Evolutionary conservation across 2,329 filamentous ascomycete genomes (phyloP).

Genomic region (Pseudogymnoascus verrucosus): DNA sequence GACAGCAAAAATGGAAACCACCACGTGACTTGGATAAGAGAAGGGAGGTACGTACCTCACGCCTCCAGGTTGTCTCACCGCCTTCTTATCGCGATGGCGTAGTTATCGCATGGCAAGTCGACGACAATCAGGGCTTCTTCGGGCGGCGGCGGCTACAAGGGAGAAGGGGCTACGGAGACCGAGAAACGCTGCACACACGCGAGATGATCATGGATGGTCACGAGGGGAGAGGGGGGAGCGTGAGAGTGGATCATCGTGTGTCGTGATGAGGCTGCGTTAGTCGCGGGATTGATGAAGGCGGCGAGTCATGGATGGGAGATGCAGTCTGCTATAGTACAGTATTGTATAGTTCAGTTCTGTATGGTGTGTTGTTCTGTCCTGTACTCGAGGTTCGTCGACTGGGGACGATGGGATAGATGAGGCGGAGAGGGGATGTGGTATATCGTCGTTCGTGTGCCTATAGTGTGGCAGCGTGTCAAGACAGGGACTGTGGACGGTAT

Average conservation of each 20-base stretch:
- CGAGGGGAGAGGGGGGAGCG: neutral
- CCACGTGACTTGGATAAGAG: neutral
- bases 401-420: neutral
- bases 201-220: neutral
- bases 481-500: neutral
- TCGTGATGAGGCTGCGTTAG: neutral
- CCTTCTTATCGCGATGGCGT: slow-evolving; percentile 2
- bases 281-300: neutral
- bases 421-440: neutral
- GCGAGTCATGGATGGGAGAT: neutral
- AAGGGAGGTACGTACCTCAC: neutral
- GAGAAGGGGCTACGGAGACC: neutral
- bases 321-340: neutral
- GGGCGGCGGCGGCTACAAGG: neutral
- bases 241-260: neutral
- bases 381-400: neutral
- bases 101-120: neutral
- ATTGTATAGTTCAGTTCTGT: neutral
- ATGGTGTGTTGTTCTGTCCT: neutral
- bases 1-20: neutral
- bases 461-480: neutral
- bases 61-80: neutral
- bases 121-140: neutral
- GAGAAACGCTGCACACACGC: neutral
- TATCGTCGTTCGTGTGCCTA: neutral